These are phyloP conservation scores for Phytophthora cactorum DNA, from an alignment of 352 stramenopile genomes.

Conservation along the genomic window DNA sequence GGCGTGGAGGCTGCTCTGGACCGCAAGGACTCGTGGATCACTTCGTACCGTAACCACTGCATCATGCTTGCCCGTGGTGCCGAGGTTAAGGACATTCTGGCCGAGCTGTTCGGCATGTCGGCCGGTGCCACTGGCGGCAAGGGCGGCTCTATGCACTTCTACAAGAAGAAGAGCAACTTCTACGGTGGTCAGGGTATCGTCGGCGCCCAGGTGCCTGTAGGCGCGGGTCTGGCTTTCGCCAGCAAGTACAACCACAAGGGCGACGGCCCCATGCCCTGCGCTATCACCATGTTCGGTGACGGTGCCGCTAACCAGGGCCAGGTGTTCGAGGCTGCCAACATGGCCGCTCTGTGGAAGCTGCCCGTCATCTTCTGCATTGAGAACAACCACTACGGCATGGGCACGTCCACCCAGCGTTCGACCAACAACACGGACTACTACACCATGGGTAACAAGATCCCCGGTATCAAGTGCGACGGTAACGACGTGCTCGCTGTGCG, in stretches of 20 bases:
- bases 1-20: conserved; percentile 97
- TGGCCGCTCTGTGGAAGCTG: conserved; percentile 98
- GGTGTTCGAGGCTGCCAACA: conserved; percentile 98
- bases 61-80: conserved; percentile 95
- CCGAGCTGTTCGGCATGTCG: conserved; percentile 96
- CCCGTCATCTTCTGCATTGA: conserved; percentile 99
- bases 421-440: conserved; percentile 99
- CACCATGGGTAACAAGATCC: conserved; percentile 99
- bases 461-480: conserved; percentile 98
- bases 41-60: conserved; percentile 99
- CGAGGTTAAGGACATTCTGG: conserved; percentile 93
- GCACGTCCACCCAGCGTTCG: conserved; percentile 97
- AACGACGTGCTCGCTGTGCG: conserved; percentile 99
- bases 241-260: conserved; percentile 98
- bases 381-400: conserved; percentile 99
- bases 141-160: conserved; percentile 99
- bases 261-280: conserved; percentile 90
- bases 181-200: conserved; percentile 99
- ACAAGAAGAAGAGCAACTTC: conserved; percentile 99
- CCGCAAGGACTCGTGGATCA: conserved; percentile 98
- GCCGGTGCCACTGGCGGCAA: conserved; percentile 94
- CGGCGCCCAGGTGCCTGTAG: conserved; percentile 98
- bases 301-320: conserved; percentile 99
- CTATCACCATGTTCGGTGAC: conserved; percentile 99
- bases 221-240: conserved; percentile 97